These are phyloP conservation scores for Rhodotorula mucilaginosa DNA, from an alignment of 1,284 basidiomycete genomes.

Conservation along the genomic window DNA sequence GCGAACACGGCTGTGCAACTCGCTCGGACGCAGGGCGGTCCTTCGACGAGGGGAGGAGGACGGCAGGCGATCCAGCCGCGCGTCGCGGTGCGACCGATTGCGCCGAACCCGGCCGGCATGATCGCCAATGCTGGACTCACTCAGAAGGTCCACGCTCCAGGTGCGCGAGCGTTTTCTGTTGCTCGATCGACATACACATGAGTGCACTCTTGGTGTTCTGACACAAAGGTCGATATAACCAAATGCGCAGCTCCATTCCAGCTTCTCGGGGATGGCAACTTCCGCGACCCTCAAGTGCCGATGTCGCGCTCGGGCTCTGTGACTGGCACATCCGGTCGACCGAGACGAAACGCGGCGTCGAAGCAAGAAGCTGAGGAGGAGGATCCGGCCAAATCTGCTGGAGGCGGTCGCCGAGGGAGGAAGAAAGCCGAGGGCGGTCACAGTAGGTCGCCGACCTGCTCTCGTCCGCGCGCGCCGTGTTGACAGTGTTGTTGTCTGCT, in stretches of 20 bases:
- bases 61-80: no score
- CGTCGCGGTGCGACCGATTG: neutral
- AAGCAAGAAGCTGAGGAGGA: neutral
- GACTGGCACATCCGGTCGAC: neutral
- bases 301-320: neutral
- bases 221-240: no score
- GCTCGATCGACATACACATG: no score
- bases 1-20: neutral
- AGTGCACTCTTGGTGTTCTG: no score
- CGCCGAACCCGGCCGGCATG: slow-evolving; percentile 15
- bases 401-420: slow-evolving; percentile 10
- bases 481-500: no score
- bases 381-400: slow-evolving; percentile 5
- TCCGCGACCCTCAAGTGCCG: neutral
- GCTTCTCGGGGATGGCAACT: slow-evolving; percentile 7
- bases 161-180: neutral
- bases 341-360: neutral
- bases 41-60: no score
- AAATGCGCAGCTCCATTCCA: slow-evolving; percentile 21
- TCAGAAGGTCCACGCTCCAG: slow-evolving; percentile 12
- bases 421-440: slow-evolving; percentile 30
- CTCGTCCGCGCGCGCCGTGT: neutral
- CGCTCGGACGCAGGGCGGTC: neutral
- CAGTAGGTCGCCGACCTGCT: slow-evolving; percentile 13
- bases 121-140: slow-evolving; percentile 34